Conservation (phyloP, 352 stramenopile genomes). For the Halophytophthora polymorphica region DNA sequence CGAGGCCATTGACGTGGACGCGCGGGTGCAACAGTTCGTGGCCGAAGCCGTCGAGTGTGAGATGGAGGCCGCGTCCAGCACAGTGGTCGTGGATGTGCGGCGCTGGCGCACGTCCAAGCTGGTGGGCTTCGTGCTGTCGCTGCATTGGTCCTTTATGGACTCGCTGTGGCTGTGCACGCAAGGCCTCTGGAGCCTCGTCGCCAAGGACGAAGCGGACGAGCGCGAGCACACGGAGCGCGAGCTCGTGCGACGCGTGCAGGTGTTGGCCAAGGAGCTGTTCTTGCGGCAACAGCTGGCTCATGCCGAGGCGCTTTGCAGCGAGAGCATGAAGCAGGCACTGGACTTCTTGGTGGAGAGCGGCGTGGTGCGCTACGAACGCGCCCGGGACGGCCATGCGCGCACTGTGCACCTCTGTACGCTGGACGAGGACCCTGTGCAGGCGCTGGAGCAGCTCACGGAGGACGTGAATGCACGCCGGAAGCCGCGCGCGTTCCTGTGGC, state of each 20-base stretch:
- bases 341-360: conserved; percentile 56
- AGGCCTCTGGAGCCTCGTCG: conserved; percentile 38
- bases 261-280: conserved; percentile 53
- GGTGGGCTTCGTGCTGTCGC: conserved; percentile 55
- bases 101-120: conserved; percentile 38
- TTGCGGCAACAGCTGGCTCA: conserved; percentile 36
- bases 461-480: conserved; percentile 47
- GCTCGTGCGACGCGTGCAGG: conserved; percentile 51
- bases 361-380: conserved; percentile 32
- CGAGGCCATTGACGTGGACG: conserved; percentile 37
- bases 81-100: conserved; percentile 32
- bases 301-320: conserved; percentile 69
- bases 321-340: conserved; percentile 73
- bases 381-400: conserved; percentile 24
- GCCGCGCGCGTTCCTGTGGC: conserved; percentile 45
- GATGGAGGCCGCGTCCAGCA: conserved; percentile 11
- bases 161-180: conserved; percentile 63
- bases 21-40: conserved; percentile 33
- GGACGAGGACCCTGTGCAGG: not conserved
- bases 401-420: conserved; percentile 23
- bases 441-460: conserved; percentile 30
- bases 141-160: conserved; percentile 79
- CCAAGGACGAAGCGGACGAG: conserved; percentile 1
- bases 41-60: conserved; percentile 21
- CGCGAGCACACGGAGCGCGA: conserved; percentile 36